Base-by-base conservation (phyloP, 73 alveolate genomes). In the Tetrahymena malaccensis region DNA sequence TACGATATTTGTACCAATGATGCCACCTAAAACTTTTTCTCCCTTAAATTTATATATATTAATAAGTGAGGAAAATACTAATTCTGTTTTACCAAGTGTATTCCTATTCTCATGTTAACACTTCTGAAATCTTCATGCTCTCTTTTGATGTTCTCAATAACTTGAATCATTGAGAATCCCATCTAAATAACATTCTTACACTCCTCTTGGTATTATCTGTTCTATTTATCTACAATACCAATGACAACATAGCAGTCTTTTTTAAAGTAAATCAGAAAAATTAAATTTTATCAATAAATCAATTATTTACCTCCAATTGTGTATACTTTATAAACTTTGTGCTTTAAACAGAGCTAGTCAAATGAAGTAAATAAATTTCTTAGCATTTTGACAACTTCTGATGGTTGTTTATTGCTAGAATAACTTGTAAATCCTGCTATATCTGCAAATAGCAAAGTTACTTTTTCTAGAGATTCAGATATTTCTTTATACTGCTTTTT, bases 211-310 rank as follows among this genome's bases (percentile, higher is more conserved):
- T 93, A 93, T 55, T 50, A 56, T 43, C 97, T 85, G 38, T 95
- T 27, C 31, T 95, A 94, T 85, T 85, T 95, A 89, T 95, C 95
- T 35, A 85, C 94, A 34, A 95, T 85, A 21, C 97, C 97, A 43
- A 95, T 37, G 9, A 95, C 97, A 85, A 95, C 97, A 93, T 95
- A 95, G 35, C 97, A 95, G 84, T 95, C 99, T 43, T 27, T 70
- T 57, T 16, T 16, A 25, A 19, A 50, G 31, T 19, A 3, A 50
- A 19, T 50, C 16, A 50, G 31, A 50, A 50, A 15, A 50, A 0
- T 19, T 21, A 11, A 50, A 50, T 19, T 19, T 31, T 17, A 70
- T 22, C 37, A 70, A 70, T 19, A 22, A 70, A 35, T 35, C 6
- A 35, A 27, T 22, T 27, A 27, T 31, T 70, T 70, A 94, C 94